Base-by-base conservation (phyloP, 768 basidiomycete species). In the Polyporus arcularius region DNA sequence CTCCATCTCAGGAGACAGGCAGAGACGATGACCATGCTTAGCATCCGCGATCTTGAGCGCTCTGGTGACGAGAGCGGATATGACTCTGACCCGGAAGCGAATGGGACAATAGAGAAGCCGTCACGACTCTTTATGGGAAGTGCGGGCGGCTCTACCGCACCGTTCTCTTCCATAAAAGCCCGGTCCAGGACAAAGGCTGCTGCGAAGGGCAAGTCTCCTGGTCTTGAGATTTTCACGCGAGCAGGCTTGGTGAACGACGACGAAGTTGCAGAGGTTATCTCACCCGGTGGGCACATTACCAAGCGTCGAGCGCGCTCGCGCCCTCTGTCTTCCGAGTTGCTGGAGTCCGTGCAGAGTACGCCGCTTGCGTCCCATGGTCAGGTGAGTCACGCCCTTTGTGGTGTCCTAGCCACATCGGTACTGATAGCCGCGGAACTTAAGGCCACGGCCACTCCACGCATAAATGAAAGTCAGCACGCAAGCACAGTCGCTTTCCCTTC, bases 241-340 rank as follows among this genome's bases (percentile, higher is more conserved):
- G 65, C 52, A 31, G 62, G 65, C 28, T 41, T 53, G 28, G 56
- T 30, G 38, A 65, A 67, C 40, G 64, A 70, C 30, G 71, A 70
- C 9, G 71, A 72, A 51, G 71, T 72, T 2, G 68, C 63, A 14
- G 71, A 70, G 60, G 67, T 69, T 1, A 79, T 91, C 59, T 92
- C 89, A 0, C 90, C 90, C 2, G 88, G 88, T 12, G 90, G 89
- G 0, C 90, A 90, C 72, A 77, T 92, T 57, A 82, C 79, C 41
- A 92, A 92, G 72, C 80, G 89, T 57, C 84, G 90, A 11, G 90
- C 89, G 1, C 84, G 88, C 11, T 85, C 88, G 30, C 79, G 89
- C 53, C 90, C 89, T 2, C 78, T 90, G 14, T 91, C 90, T 18
- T 72, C 81, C 30, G 88, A 89, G 68, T 74, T 90, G 48, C 77